These are phyloP conservation scores for Eudorina sp. DNA, from an alignment of 139 green algal genomes.

Conservation along the genomic window DNA sequence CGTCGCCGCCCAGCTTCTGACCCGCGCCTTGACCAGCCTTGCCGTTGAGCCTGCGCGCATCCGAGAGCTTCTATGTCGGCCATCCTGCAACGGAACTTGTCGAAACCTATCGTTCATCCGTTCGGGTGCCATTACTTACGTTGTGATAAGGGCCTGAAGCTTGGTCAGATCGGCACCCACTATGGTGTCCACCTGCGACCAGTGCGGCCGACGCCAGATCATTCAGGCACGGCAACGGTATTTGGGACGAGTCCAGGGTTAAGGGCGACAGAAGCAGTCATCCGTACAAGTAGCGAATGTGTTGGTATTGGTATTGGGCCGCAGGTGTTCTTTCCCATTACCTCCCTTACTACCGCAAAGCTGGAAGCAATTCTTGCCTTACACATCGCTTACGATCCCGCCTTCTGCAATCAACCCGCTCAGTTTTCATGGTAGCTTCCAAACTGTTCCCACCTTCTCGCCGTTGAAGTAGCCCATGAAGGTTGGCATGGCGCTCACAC, in stretches of 20 bases:
- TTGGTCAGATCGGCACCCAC: conserved; percentile 9
- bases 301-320: too few relatives aligned
- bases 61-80: too few relatives aligned
- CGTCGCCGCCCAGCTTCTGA: conserved; percentile 38
- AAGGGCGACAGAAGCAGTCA: too few relatives aligned
- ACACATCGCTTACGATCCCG: background rate
- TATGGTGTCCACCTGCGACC: conserved; percentile 25
- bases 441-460: conserved; percentile 21
- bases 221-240: too few relatives aligned
- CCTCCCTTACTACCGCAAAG: too few relatives aligned
- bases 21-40: conserved; percentile 17
- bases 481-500: conserved; percentile 54
- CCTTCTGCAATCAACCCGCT: background rate
- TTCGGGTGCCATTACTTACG: background rate
- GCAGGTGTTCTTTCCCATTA: too few relatives aligned
- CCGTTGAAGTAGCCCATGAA: conserved; percentile 53
- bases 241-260: too few relatives aligned
- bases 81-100: too few relatives aligned
- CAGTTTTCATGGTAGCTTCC: background rate
- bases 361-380: too few relatives aligned
- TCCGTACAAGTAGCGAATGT: too few relatives aligned
- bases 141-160: background rate
- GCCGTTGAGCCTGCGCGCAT: background rate
- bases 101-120: too few relatives aligned
- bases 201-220: too few relatives aligned